These are phyloP conservation scores for Microbotryomycetes sp. DNA, from an alignment of 1,284 basidiomycete genomes.

Conservation along the genomic window DNA sequence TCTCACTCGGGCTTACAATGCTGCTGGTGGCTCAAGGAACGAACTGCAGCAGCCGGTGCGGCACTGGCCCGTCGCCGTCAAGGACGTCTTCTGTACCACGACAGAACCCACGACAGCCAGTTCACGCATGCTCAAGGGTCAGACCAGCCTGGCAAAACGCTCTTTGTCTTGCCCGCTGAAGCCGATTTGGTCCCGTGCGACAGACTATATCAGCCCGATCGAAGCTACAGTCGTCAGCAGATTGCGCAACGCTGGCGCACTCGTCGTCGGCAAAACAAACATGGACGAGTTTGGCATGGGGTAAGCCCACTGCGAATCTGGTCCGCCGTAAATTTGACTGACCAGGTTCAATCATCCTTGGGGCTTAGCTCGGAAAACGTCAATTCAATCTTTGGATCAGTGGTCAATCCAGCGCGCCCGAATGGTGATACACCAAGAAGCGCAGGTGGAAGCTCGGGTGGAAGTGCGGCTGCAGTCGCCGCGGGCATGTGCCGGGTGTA, in stretches of 20 bases:
- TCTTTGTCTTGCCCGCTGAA: background rate
- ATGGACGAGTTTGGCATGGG: conserved; percentile 99
- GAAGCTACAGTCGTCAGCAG: conserved; percentile 75
- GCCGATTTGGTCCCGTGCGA: background rate
- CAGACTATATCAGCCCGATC: conserved; percentile 71
- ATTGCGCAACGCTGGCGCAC: conserved; percentile 59
- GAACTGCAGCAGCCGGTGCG: background rate
- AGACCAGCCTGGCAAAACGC: conserved; percentile 20
- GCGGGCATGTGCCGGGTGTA: conserved; percentile 70
- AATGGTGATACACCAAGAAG: conserved; percentile 40
- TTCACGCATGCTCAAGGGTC: conserved; percentile 63
- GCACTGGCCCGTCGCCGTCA: conserved; percentile 57
- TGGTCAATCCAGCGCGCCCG: conserved; percentile 57
- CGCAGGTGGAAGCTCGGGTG: conserved; percentile 76
- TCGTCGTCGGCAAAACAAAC: conserved; percentile 80
- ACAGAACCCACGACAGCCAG: conserved; percentile 68
- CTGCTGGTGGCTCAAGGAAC: background rate
- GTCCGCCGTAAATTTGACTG: background rate
- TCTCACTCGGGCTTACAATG: background rate
- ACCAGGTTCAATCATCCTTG: conserved; percentile 1
- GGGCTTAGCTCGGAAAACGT: conserved; percentile 61
- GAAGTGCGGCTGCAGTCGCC: conserved; percentile 72
- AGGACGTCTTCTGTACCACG: conserved; percentile 75
- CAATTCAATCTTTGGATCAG: conserved; percentile 63
- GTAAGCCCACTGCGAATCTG: conserved; percentile 43